Evolutionary conservation across 805 yeast genomes (phyloP).

Genomic region (Wickerhamomyces kurtzmanii): DNA sequence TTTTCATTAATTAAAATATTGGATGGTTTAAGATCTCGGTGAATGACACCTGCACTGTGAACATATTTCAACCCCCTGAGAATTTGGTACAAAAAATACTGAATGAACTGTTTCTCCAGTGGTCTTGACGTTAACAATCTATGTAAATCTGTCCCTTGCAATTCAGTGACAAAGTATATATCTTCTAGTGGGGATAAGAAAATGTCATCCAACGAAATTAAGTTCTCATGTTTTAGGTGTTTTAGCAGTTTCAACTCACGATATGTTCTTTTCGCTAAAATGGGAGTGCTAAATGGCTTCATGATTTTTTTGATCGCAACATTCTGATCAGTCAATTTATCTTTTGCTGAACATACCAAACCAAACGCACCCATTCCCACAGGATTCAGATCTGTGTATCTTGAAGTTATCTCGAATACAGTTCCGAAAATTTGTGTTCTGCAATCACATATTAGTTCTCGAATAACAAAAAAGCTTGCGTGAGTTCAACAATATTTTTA

Average conservation of each 20-base stretch:
- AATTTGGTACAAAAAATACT: slow-evolving; percentile 92
- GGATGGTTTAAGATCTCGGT: slow-evolving; percentile 79
- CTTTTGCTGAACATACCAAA: slow-evolving; percentile 92
- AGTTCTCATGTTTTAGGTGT: slow-evolving; percentile 89
- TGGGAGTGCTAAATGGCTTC: slow-evolving; percentile 95
- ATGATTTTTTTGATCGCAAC: slow-evolving; percentile 97
- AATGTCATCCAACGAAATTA: slow-evolving; percentile 87
- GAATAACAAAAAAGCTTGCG: too few relatives aligned
- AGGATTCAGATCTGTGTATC: slow-evolving; percentile 89
- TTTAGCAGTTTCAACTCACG: slow-evolving; percentile 90
- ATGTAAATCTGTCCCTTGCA: slow-evolving; percentile 95
- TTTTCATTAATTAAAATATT: slow-evolving; percentile 82
- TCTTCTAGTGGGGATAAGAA: slow-evolving; percentile 93
- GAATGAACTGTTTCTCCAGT: slow-evolving; percentile 90
- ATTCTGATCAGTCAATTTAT: slow-evolving; percentile 79
- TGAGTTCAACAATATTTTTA: too few relatives aligned
- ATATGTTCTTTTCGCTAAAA: slow-evolving; percentile 92
- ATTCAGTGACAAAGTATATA: slow-evolving; percentile 90
- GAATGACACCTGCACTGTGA: slow-evolving; percentile 88
- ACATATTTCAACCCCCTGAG: slow-evolving; percentile 83
- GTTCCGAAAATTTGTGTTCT: slow-evolving; percentile 94
- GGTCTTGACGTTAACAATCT: slow-evolving; percentile 88
- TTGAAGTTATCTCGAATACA: slow-evolving; percentile 82
- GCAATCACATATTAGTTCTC: too few relatives aligned
- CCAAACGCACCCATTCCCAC: slow-evolving; percentile 99